phyloP scores from a whole-genome alignment of 305 asterid genomes.

The Plantago rigida region DNA sequence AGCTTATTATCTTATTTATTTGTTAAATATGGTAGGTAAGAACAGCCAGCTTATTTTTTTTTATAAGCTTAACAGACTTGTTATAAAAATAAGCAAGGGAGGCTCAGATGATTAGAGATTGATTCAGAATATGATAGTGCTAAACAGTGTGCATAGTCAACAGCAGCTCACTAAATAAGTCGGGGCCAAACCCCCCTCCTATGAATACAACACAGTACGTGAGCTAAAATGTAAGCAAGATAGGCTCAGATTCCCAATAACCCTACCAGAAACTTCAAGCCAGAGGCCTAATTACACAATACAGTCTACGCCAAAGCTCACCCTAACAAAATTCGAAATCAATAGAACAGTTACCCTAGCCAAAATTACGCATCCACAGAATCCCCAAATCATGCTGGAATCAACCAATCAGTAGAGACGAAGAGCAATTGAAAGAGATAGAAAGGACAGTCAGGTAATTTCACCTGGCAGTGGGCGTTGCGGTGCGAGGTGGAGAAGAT shows the following conservation, averaged over 20 bases:
- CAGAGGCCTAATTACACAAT: not conserved
- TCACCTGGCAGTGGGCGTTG: conserved; percentile 90
- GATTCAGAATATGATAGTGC: too few species aligned
- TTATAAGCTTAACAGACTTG: too few species aligned
- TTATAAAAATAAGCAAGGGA: too few species aligned
- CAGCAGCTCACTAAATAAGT: too few species aligned
- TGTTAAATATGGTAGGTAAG: too few species aligned
- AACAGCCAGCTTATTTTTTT: too few species aligned
- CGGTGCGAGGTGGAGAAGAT: conserved; percentile 66
- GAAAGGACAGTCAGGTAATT: conserved; percentile 8
- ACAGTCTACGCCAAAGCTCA: not conserved
- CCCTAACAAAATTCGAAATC: not conserved
- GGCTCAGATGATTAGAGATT: too few species aligned
- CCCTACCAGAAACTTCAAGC: not conserved
- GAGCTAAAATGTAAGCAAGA: not conserved
- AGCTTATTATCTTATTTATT: too few species aligned
- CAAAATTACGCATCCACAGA: too few species aligned
- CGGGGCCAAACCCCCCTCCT: too few species aligned
- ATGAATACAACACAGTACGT: not conserved
- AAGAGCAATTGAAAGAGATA: conserved; percentile 18
- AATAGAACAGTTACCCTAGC: not conserved
- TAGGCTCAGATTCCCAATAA: not conserved
- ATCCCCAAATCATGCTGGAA: not conserved
- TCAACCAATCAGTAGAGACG: not conserved
- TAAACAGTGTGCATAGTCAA: too few species aligned